Evolutionary conservation across 345 rosid genomes (phyloP).

Genomic region (Isatis tinctoria): DNA sequence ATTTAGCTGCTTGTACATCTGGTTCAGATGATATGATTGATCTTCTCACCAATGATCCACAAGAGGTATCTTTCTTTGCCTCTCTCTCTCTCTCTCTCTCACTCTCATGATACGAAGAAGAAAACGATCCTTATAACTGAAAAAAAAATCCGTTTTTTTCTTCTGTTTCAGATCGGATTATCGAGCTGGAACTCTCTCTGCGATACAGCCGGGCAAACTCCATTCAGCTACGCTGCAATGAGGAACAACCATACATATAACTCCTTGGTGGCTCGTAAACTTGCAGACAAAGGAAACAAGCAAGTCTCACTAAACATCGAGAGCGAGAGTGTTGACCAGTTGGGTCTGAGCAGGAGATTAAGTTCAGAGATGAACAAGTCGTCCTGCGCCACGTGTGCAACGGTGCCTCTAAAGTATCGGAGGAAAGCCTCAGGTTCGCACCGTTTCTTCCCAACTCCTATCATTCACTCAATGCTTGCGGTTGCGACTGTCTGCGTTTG

Average conservation of each 20-base stretch:
- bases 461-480: constrained; percentile 76
- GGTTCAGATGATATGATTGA: constrained; percentile 61
- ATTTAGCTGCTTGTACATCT: constrained; percentile 76
- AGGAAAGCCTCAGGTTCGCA: constrained; percentile 44
- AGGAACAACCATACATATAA: constrained; percentile 66
- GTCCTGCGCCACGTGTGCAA: constrained; percentile 63
- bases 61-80: constrained; percentile 46
- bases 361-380: constrained; percentile 15
- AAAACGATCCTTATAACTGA: neutral
- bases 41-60: constrained; percentile 81
- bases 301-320: constrained; percentile 65
- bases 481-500: constrained; percentile 91
- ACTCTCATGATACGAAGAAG: neutral
- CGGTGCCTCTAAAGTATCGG: constrained; percentile 43
- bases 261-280: constrained; percentile 58
- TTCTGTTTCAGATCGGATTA: constrained; percentile 53
- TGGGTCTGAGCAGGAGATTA: constrained; percentile 20
- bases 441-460: constrained; percentile 73
- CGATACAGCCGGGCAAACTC: constrained; percentile 59
- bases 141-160: neutral
- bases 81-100: neutral
- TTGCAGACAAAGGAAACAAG: constrained; percentile 57
- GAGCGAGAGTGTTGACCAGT: constrained; percentile 35
- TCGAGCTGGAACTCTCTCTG: constrained; percentile 63
- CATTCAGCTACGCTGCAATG: constrained; percentile 56